Conservation (phyloP, 495 filamentous ascomycete genomes). For the Talaromyces adpressus region DNA sequence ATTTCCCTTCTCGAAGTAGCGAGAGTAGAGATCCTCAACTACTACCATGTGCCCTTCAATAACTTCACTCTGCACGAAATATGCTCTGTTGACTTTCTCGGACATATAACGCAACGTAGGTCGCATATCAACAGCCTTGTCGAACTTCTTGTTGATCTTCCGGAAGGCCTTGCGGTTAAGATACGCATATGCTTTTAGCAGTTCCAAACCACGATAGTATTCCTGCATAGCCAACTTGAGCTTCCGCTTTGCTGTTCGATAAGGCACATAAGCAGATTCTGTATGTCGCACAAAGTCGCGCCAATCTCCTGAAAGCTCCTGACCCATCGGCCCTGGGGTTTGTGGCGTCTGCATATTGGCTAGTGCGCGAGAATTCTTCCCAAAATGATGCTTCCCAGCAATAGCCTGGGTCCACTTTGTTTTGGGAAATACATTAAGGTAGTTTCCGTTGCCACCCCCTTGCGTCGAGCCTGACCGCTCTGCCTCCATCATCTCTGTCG, state of each 20-base stretch:
- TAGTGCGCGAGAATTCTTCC: slow-evolving; percentile 52
- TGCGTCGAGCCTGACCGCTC: slow-evolving; percentile 19
- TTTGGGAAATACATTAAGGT: slow-evolving; percentile 1
- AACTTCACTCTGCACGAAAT: slow-evolving; percentile 81
- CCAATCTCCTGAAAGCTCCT: slow-evolving; percentile 23
- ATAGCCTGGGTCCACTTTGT: slow-evolving; percentile 25
- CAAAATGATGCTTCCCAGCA: slow-evolving; percentile 31
- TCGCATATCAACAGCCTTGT: slow-evolving; percentile 76
- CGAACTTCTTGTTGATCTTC: slow-evolving; percentile 98
- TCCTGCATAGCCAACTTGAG: slow-evolving; percentile 86
- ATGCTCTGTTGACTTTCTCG: slow-evolving; percentile 83
- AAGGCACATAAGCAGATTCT: slow-evolving; percentile 54
- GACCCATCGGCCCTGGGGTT: slow-evolving; percentile 21
- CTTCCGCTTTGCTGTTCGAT: slow-evolving; percentile 80
- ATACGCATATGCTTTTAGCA: slow-evolving; percentile 83
- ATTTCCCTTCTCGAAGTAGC: slow-evolving; percentile 87
- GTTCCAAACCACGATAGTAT: slow-evolving; percentile 84
- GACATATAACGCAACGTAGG: slow-evolving; percentile 78
- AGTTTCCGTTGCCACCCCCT: slow-evolving; percentile 1
- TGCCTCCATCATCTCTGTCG: slow-evolving; percentile 53
- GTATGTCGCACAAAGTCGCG: slow-evolving; percentile 62
- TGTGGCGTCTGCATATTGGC: slow-evolving; percentile 42
- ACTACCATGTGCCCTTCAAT: slow-evolving; percentile 68
- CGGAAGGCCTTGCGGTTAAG: slow-evolving; percentile 89
- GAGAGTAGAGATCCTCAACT: slow-evolving; percentile 84